Percentiles rank a stretch among this genome's conserved stretches.
Evolutionary conservation across 805 yeast genomes (phyloP).

Genomic region (Clavispora carvajalis): DNA sequence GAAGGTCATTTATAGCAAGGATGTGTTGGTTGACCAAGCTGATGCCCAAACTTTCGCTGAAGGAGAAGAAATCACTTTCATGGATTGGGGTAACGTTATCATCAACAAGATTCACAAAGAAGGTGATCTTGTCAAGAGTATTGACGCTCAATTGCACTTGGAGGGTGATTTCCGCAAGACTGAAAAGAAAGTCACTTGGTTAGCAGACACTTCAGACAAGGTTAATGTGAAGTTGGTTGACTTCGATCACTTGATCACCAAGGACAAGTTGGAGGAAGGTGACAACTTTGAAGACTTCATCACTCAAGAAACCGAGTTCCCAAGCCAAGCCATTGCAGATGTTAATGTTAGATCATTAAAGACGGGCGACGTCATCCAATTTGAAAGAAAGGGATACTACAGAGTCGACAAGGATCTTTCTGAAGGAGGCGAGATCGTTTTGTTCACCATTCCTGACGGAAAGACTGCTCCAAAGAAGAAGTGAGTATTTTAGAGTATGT

Average conservation of each 20-base stretch:
- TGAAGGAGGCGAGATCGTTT: conserved; percentile 61
- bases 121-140: conserved; percentile 50
- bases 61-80: conserved; percentile 91
- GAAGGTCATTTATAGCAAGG: conserved; percentile 61
- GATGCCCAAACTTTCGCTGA: conserved; percentile 67
- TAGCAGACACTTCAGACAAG: conserved; percentile 73
- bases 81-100: conserved; percentile 98
- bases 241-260: conserved; percentile 91
- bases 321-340: conserved; percentile 72
- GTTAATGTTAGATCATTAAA: conserved; percentile 68
- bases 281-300: conserved; percentile 90
- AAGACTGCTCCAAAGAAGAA: conserved; percentile 45
- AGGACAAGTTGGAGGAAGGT: conserved; percentile 91
- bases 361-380: conserved; percentile 85
- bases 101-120: conserved; percentile 64
- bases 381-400: conserved; percentile 96
- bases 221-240: conserved; percentile 76
- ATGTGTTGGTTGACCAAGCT: conserved; percentile 75
- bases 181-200: conserved; percentile 91
- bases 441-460: conserved; percentile 96
- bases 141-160: conserved; percentile 76
- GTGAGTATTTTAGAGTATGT: conserved; percentile 9
- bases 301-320: conserved; percentile 84
- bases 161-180: conserved; percentile 98
- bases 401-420: conserved; percentile 61